phyloP scores from a whole-genome alignment of 805 yeast genomes.

The Candida sakaeoensis region DNA sequence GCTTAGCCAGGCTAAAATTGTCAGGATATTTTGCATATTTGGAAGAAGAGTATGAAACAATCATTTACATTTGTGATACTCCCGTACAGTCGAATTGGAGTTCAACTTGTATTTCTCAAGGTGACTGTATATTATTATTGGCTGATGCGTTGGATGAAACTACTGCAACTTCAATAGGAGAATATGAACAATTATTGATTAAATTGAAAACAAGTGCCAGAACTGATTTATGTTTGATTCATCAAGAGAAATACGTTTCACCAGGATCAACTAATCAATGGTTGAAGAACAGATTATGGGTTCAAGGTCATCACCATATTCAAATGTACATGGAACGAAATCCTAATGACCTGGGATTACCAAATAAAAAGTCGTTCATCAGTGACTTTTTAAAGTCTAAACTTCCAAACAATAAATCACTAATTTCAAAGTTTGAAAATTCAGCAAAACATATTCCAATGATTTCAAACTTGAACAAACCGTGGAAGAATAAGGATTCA shows the following conservation, averaged over 20 bases:
- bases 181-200: slow-evolving; percentile 72
- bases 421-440: slow-evolving; percentile 28
- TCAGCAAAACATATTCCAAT: slow-evolving; percentile 26
- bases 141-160: slow-evolving; percentile 74
- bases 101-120: slow-evolving; percentile 86
- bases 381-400: slow-evolving; percentile 33
- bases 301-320: slow-evolving; percentile 88
- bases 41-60: slow-evolving; percentile 85
- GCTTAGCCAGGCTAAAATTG: slow-evolving; percentile 74
- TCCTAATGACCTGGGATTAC: slow-evolving; percentile 10
- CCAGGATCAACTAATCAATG: slow-evolving; percentile 85
- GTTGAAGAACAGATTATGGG: slow-evolving; percentile 86
- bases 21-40: slow-evolving; percentile 87
- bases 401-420: slow-evolving; percentile 29
- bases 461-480: slow-evolving; percentile 13
- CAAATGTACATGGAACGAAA: slow-evolving; percentile 49
- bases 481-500: slow-evolving; percentile 18
- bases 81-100: slow-evolving; percentile 85
- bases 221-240: slow-evolving; percentile 80
- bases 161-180: slow-evolving; percentile 68
- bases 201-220: slow-evolving; percentile 80
- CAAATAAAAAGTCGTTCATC: slow-evolving; percentile 17
- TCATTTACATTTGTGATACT: slow-evolving; percentile 86
- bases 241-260: slow-evolving; percentile 74
- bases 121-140: slow-evolving; percentile 84